Conservation (phyloP, 768 basidiomycete genomes). For the Russula ochroleuca region DNA sequence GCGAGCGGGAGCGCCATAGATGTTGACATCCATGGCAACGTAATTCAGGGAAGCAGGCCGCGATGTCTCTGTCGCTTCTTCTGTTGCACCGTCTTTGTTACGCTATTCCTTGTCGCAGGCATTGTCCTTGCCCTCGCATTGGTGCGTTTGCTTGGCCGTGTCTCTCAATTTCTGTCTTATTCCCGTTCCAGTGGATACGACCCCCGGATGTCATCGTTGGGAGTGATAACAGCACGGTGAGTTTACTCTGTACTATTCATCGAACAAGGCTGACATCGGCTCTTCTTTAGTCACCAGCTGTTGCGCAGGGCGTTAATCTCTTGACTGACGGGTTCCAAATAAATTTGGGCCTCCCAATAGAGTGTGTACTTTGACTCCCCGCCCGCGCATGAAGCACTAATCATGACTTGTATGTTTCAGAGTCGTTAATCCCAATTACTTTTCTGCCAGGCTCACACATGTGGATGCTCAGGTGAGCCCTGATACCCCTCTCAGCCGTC, state of each 20-base stretch:
- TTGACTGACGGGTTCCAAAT: slow-evolving; percentile 22
- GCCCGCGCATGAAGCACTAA: slow-evolving; percentile 9
- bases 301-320: slow-evolving; percentile 7
- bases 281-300: not conserved
- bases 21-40: slow-evolving; percentile 35
- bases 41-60: slow-evolving; percentile 53
- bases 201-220: slow-evolving; percentile 67
- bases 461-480: slow-evolving; percentile 55
- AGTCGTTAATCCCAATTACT: slow-evolving; percentile 79
- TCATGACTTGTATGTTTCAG: slow-evolving; percentile 38
- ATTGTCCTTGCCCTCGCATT: slow-evolving; percentile 62
- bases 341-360: slow-evolving; percentile 21
- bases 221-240: slow-evolving; percentile 37
- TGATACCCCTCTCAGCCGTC: not conserved
- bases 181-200: slow-evolving; percentile 57
- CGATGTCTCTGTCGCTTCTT: slow-evolving; percentile 65
- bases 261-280: not conserved
- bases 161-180: slow-evolving; percentile 11
- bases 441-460: slow-evolving; percentile 59
- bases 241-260: slow-evolving; percentile 42
- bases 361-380: slow-evolving; percentile 22
- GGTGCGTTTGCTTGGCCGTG: slow-evolving; percentile 41
- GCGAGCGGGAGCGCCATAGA: not conserved
- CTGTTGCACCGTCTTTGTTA: slow-evolving; percentile 68
- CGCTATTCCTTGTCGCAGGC: slow-evolving; percentile 59